Percentiles rank a stretch among this genome's conserved stretches.
These are phyloP conservation scores for Phytophthora pinifolia DNA, from an alignment of 352 stramenopile species.

Conservation along the genomic window DNA sequence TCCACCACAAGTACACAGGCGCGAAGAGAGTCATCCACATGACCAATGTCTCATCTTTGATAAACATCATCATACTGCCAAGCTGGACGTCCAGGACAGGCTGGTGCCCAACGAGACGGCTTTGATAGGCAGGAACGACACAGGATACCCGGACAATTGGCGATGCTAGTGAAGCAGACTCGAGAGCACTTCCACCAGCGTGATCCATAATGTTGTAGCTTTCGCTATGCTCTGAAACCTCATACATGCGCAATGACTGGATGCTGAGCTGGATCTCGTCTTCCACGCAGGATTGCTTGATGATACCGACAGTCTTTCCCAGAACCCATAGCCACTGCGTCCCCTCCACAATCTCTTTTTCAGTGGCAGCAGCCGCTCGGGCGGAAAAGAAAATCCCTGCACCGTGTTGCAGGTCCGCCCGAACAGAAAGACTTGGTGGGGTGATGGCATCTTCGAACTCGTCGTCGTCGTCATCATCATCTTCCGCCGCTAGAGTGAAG, in stretches of 20 bases:
- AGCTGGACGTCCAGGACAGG: conserved; percentile 53
- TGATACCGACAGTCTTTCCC: conserved; percentile 41
- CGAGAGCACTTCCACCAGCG: conserved; percentile 7
- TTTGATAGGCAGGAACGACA: conserved; percentile 79
- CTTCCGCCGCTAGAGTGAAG: conserved; percentile 42
- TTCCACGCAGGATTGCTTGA: conserved; percentile 87
- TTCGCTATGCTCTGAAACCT: conserved; percentile 34
- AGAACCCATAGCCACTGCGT: conserved; percentile 63
- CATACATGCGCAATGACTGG: conserved; percentile 59
- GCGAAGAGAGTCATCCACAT: conserved; percentile 80
- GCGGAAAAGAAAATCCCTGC: conserved; percentile 58
- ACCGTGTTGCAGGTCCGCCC: conserved; percentile 43
- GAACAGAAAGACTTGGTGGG: conserved; percentile 73
- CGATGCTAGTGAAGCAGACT: conserved; percentile 10
- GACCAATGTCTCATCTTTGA: conserved; percentile 78
- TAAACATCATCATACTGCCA: conserved; percentile 50
- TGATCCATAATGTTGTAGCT: conserved; percentile 49
- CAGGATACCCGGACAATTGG: conserved; percentile 60
- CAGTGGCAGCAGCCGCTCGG: conserved; percentile 18
- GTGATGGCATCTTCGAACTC: conserved; percentile 89
- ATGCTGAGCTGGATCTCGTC: conserved; percentile 73
- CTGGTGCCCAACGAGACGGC: conserved; percentile 74
- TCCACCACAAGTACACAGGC: conserved; percentile 85
- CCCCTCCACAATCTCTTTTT: conserved; percentile 16
- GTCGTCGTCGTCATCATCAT: conserved; percentile 77